Evolutionary conservation across 1,139 yeast species (phyloP).

Genomic region (Geotrichum bryndzae): DNA sequence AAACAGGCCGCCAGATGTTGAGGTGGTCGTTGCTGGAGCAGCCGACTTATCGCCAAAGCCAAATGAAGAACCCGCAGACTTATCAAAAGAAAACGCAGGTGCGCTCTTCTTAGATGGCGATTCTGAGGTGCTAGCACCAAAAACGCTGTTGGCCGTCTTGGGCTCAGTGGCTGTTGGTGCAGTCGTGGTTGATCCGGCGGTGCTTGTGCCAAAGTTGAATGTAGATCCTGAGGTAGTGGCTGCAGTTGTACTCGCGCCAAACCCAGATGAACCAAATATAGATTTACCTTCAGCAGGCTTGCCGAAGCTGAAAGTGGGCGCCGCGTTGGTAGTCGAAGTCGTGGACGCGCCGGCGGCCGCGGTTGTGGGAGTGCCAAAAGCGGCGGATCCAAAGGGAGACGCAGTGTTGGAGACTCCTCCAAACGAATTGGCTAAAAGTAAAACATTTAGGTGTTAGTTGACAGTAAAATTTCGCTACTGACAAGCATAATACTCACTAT

Average conservation of each 20-base stretch:
- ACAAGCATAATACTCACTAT: not conserved
- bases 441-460: not conserved
- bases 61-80: not conserved
- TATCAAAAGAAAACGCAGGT: not conserved
- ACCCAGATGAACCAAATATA: not conserved
- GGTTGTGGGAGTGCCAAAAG: not conserved
- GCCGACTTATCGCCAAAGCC: conserved; percentile 4
- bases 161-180: conserved; percentile 15
- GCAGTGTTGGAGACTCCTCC: conserved; percentile 16
- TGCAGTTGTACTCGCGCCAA: not conserved
- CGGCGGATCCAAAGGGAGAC: conserved; percentile 1
- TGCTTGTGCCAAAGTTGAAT: conserved; percentile 3
- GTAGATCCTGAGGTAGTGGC: not conserved
- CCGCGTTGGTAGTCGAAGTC: conserved; percentile 23
- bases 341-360: conserved; percentile 12
- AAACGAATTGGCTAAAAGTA: conserved; percentile 12
- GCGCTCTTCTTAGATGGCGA: not conserved
- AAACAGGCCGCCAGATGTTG: conserved; percentile 11
- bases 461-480: not conserved
- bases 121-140: not conserved
- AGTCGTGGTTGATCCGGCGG: conserved; percentile 9
- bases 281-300: conserved; percentile 16
- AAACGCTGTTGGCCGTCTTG: not conserved
- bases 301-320: conserved; percentile 9
- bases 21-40: conserved; percentile 7